Percentiles rank a stretch among this genome's conserved stretches.
Evolutionary conservation across 768 basidiomycete species (phyloP).

Genomic region (Phaffia australis): DNA sequence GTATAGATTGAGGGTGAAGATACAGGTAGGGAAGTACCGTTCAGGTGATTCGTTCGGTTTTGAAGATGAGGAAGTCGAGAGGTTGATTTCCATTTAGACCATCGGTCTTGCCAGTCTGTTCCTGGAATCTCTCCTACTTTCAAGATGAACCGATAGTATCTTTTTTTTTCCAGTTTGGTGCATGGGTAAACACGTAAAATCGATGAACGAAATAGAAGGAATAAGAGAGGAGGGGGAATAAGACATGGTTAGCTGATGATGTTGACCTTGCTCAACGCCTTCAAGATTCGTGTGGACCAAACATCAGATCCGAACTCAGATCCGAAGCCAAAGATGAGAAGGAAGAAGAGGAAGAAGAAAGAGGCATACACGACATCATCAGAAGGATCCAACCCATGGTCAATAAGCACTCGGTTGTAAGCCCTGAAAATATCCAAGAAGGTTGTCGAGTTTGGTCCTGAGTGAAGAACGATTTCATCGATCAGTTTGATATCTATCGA

Average conservation of each 20-base stretch:
- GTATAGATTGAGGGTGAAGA: neutral
- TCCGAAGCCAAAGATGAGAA: neutral
- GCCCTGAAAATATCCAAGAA: conserved; percentile 75
- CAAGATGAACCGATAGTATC: conserved; percentile 66
- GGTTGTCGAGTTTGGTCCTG: conserved; percentile 56
- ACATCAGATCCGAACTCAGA: neutral
- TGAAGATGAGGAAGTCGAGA: conserved; percentile 13
- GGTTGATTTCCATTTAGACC: conserved; percentile 42
- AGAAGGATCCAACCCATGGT: conserved; percentile 63
- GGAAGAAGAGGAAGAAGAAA: neutral
- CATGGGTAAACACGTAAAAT: too few species aligned
- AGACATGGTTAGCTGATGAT: too few species aligned
- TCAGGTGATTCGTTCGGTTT: conserved; percentile 6
- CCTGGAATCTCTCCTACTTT: conserved; percentile 75
- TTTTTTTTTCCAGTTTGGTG: neutral
- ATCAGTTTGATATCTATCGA: conserved; percentile 56
- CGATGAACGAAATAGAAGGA: too few species aligned
- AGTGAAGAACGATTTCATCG: conserved; percentile 61
- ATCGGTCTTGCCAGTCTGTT: conserved; percentile 68
- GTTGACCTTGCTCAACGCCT: too few species aligned
- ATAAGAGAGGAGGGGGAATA: too few species aligned
- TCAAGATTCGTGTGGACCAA: too few species aligned
- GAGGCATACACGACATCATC: conserved; percentile 50
- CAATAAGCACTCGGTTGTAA: conserved; percentile 65
- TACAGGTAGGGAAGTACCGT: neutral